Percentiles rank a stretch among this genome's conserved stretches.
Evolutionary conservation across 2,329 filamentous ascomycete species (phyloP).

Genomic region (Blastomyces silverae): DNA sequence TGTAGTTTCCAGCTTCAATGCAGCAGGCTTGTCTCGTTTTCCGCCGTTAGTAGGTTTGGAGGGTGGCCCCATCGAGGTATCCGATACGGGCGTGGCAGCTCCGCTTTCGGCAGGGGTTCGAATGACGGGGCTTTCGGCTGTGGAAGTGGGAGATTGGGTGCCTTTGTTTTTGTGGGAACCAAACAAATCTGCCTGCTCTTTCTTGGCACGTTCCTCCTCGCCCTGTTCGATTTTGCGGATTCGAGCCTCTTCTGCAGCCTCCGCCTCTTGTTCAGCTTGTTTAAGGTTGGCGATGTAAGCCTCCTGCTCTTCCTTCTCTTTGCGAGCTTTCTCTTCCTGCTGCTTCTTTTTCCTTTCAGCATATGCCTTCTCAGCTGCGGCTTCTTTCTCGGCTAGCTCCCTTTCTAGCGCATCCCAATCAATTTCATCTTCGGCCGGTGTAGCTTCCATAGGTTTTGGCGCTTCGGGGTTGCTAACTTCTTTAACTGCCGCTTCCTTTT

Average conservation of each 20-base stretch:
- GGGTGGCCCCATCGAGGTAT: constrained; percentile 44
- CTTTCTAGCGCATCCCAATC: constrained; percentile 44
- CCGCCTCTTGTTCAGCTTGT: constrained; percentile 44
- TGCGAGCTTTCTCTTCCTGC: constrained; percentile 49
- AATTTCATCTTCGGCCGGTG: constrained; percentile 37
- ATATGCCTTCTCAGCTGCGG: constrained; percentile 42
- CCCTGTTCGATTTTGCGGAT: constrained; percentile 37
- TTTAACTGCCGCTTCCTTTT: constrained; percentile 39
- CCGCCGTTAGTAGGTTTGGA: constrained; percentile 51
- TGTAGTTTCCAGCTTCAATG: constrained; percentile 80
- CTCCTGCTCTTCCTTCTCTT: constrained; percentile 42
- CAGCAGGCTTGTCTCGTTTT: constrained; percentile 71
- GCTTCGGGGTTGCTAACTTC: constrained; percentile 40
- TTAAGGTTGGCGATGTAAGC: constrained; percentile 45
- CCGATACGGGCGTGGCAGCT: constrained; percentile 41
- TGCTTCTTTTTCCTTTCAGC: constrained; percentile 73
- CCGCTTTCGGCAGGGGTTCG: constrained; percentile 41
- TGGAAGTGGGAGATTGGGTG: constrained; percentile 27
- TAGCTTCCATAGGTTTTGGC: constrained; percentile 26
- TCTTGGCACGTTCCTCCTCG: constrained; percentile 33
- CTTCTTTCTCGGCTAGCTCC: constrained; percentile 43
- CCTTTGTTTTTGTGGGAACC: constrained; percentile 41
- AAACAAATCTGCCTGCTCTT: constrained; percentile 36
- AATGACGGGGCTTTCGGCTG: constrained; percentile 30
- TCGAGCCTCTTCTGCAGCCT: constrained; percentile 42